A percentile compares a stretch with the other conserved stretches of the same genome.
Conservation (phyloP, 805 yeast species). For the Kregervanrija fluxuum region DNA sequence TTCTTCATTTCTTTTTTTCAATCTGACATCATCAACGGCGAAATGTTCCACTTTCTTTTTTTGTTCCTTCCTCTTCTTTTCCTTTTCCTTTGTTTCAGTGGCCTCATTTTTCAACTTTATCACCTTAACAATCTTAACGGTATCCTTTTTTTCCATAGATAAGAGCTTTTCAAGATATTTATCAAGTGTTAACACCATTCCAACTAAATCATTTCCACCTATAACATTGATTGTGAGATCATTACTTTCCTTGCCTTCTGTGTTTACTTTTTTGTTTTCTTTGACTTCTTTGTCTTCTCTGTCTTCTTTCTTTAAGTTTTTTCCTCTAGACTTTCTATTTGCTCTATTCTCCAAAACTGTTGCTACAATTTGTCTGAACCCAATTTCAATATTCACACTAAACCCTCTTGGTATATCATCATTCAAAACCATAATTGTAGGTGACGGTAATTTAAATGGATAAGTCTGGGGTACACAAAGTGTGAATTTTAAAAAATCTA, state of each 20-base stretch:
- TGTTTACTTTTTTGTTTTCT: conserved; percentile 5
- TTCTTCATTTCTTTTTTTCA: conserved; percentile 16
- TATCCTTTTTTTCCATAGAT: conserved; percentile 50
- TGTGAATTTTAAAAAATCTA: conserved; percentile 44
- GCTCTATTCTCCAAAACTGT: conserved; percentile 30
- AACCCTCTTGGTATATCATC: conserved; percentile 65
- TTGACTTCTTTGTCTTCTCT: conserved; percentile 3
- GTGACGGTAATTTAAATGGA: conserved; percentile 37
- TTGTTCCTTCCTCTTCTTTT: conserved; percentile 4
- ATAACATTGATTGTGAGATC: conserved; percentile 26
- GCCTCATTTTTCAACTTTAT: conserved; percentile 13
- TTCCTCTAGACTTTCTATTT: conserved; percentile 17
- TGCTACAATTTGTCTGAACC: conserved; percentile 43
- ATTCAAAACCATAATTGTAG: conserved; percentile 51
- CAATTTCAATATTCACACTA: conserved; percentile 59
- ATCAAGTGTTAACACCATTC: conserved; percentile 50
- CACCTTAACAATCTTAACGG: conserved; percentile 48
- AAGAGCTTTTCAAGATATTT: conserved; percentile 51
- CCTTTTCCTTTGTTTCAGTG: not conserved
- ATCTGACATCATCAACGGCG: conserved; percentile 6
- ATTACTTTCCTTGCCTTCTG: conserved; percentile 17
- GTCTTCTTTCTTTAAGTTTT: conserved; percentile 2
- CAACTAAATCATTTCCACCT: conserved; percentile 44
- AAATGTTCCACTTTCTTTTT: conserved; percentile 3
- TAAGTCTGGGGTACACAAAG: conserved; percentile 49